phyloP scores from a whole-genome alignment of 306 rosid genomes.

The Rubus idaeus region DNA sequence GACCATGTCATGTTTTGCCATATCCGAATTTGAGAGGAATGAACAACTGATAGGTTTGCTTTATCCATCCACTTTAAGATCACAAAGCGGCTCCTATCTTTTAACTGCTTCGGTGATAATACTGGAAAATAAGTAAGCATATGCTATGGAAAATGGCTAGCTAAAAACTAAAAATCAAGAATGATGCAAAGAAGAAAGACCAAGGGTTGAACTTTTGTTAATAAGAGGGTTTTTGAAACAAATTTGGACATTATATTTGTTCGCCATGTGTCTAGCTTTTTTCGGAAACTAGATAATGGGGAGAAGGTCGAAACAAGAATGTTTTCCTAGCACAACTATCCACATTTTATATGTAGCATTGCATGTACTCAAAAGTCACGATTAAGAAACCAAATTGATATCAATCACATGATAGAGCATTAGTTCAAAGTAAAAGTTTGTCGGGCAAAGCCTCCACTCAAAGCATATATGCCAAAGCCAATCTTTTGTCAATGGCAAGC shows the following conservation, averaged over 20 bases:
- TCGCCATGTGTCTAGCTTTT: no score
- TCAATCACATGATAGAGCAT: conserved; percentile 38
- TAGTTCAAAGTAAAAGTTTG: conserved; percentile 32
- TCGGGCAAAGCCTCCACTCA: conserved; percentile 50
- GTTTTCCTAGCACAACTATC: no score
- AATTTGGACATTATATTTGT: no score
- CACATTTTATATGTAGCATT: not conserved
- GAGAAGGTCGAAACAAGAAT: no score
- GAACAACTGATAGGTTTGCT: not conserved
- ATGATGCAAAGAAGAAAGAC: not conserved
- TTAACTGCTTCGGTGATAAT: not conserved
- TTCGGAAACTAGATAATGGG: no score
- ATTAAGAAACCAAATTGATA: conserved; percentile 26
- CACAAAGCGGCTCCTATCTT: not conserved
- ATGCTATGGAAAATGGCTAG: not conserved
- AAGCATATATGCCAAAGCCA: conserved; percentile 74
- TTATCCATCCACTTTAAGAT: not conserved
- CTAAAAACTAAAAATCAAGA: not conserved
- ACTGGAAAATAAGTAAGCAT: not conserved
- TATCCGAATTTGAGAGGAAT: not conserved
- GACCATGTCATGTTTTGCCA: not conserved
- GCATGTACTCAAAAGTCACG: not conserved
- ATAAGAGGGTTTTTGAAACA: no score
- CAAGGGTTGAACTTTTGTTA: no score
- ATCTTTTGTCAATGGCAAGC: conserved; percentile 31